Percentiles rank a stretch among this genome's conserved stretches.
Conservation (phyloP, 169 alveolate species). For the Cyclospora cayetanensis region DNA sequence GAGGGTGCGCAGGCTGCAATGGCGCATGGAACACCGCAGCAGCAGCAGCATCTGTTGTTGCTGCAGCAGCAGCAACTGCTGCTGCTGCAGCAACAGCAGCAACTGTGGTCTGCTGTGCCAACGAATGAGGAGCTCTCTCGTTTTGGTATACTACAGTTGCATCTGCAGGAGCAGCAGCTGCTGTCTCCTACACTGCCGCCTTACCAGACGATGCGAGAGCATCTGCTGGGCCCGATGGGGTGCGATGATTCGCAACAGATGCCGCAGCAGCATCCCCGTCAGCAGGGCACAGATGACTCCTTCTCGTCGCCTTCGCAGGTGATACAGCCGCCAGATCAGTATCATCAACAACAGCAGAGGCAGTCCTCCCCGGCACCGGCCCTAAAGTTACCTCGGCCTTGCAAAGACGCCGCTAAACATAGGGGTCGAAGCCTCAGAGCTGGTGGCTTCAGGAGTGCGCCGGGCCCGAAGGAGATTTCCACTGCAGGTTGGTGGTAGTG, state of each 20-base stretch:
- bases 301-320: too few species aligned
- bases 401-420: too few species aligned
- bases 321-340: too few species aligned
- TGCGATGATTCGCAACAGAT: background rate
- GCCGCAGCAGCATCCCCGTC: background rate
- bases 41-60: background rate
- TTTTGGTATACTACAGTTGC: background rate
- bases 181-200: background rate
- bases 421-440: too few species aligned
- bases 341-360: background rate
- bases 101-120: background rate
- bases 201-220: background rate
- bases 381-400: too few species aligned
- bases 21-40: background rate
- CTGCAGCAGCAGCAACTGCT: conserved; percentile 28
- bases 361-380: too few species aligned
- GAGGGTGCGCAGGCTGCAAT: too few species aligned
- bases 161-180: background rate
- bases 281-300: too few species aligned
- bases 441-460: too few species aligned
- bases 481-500: too few species aligned
- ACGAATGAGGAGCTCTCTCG: background rate
- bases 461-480: too few species aligned
- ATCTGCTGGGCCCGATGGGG: background rate
- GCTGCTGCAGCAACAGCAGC: background rate